Conservation (phyloP, 345 rosid species). For the Schrenkiella parvula region DNA sequence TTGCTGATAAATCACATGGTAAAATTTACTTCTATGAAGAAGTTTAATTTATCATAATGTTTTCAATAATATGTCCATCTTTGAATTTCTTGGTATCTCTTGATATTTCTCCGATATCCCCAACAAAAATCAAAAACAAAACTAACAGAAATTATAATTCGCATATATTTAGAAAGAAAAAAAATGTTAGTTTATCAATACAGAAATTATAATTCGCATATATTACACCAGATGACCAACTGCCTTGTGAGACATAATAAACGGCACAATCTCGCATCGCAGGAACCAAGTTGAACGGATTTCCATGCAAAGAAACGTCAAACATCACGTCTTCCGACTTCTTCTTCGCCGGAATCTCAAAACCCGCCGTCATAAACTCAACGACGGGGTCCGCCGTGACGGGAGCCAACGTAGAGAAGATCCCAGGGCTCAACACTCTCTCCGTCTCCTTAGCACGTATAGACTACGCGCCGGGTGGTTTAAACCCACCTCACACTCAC, state of each 20-base stretch:
- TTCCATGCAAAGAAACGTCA: conserved; percentile 49
- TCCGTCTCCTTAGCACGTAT: conserved; percentile 57
- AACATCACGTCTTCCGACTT: conserved; percentile 53
- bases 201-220: too few relatives aligned
- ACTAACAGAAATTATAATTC: background rate
- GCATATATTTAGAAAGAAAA: background rate
- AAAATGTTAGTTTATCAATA: too few relatives aligned
- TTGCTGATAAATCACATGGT: conserved; percentile 39
- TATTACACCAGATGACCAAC: background rate
- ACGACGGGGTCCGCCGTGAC: conserved; percentile 53
- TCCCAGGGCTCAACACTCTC: conserved; percentile 64
- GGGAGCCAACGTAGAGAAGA: conserved; percentile 50
- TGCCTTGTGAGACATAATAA: background rate
- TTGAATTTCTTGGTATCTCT: background rate
- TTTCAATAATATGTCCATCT: background rate
- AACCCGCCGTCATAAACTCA: conserved; percentile 42
- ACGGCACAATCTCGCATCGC: background rate
- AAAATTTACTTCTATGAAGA: background rate
- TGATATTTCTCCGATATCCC: background rate
- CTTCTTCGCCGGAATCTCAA: conserved; percentile 53
- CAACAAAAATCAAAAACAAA: background rate
- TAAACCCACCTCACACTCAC: conserved; percentile 68
- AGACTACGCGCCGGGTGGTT: conserved; percentile 52
- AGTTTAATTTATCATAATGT: too few relatives aligned
- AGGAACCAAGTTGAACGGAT: conserved; percentile 59